Evolutionary conservation across 75 land plant genomes (phyloP).

Genomic region (Cupressus sempervirens): DNA sequence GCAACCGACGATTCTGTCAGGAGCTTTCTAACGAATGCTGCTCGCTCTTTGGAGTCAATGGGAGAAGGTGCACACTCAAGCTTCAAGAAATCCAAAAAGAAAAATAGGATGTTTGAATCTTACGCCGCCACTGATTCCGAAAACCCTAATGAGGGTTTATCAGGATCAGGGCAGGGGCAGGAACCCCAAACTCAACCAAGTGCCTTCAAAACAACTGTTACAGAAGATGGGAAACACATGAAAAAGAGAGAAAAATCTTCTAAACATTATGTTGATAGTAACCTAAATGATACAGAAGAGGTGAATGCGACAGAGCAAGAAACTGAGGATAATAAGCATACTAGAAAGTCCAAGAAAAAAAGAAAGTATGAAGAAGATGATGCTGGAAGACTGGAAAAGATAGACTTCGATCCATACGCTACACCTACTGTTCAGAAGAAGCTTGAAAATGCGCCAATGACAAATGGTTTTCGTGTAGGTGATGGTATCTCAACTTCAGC

Average conservation of each 20-base stretch:
- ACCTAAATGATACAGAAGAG: background rate
- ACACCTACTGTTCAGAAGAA: background rate
- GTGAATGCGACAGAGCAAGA: background rate
- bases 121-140: background rate
- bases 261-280: background rate
- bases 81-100: background rate
- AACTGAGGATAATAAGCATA: background rate
- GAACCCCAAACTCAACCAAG: background rate
- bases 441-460: background rate
- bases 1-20: background rate
- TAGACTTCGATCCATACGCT: background rate
- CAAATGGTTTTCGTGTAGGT: background rate
- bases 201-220: background rate
- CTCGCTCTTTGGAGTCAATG: slow-evolving; percentile 8
- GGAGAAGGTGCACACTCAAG: background rate
- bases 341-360: background rate
- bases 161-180: background rate
- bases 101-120: background rate
- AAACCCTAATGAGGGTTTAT: background rate
- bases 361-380: background rate
- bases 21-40: slow-evolving; percentile 3
- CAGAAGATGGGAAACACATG: background rate
- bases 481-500: background rate
- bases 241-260: background rate
- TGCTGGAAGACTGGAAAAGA: background rate